phyloP scores from a whole-genome alignment of 2,329 filamentous ascomycete genomes.

The Fusarium vanettenii region DNA sequence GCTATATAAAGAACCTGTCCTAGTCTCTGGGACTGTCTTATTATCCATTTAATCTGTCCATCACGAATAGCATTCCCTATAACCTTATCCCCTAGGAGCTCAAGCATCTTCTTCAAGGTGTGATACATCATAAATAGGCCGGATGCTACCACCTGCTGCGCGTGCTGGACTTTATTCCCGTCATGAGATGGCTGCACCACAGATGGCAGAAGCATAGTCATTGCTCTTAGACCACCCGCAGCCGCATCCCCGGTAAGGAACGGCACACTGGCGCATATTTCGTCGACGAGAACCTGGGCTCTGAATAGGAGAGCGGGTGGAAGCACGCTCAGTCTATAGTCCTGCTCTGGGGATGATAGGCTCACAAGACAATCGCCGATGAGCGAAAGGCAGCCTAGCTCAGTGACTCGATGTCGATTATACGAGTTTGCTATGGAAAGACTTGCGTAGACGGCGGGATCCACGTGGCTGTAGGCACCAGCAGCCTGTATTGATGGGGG shows the following conservation, averaged over 20 bases:
- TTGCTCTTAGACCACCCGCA: not conserved
- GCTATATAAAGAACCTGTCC: not conserved
- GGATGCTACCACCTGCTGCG: not conserved
- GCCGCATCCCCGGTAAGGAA: constrained; percentile 1
- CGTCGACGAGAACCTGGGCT: constrained; percentile 8
- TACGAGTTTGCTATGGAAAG: not conserved
- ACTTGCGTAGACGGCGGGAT: not conserved
- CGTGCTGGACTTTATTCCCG: not conserved
- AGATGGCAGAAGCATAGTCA: not conserved
- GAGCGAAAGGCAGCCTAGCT: not conserved
- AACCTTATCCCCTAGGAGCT: not conserved
- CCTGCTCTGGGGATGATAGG: not conserved
- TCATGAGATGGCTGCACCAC: not conserved
- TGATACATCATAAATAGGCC: not conserved
- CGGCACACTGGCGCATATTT: constrained; percentile 18
- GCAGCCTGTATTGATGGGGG: not conserved
- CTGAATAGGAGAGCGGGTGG: not conserved
- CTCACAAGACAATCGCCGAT: not conserved
- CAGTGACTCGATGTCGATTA: not conserved
- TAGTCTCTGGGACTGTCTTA: not conserved
- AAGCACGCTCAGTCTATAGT: not conserved
- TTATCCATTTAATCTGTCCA: not conserved
- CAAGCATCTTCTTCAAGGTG: not conserved
- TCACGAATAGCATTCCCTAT: not conserved
- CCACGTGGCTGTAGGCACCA: not conserved